Conservation (phyloP, 1,284 basidiomycete species). For the Pseudozyma pruni region DNA sequence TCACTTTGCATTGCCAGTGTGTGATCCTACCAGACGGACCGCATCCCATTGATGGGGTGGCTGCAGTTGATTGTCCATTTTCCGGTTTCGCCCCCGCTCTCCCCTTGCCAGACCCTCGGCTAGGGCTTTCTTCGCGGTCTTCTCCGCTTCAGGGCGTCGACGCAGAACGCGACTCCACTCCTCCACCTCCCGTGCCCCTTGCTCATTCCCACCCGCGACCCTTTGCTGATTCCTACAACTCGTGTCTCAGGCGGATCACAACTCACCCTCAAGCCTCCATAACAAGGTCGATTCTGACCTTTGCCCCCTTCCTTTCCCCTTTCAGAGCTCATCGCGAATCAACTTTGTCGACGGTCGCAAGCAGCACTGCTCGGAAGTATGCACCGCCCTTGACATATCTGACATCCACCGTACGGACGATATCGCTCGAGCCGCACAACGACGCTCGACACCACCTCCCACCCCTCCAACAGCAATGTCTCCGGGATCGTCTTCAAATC, state of each 20-base stretch:
- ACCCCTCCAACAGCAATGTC: slow-evolving; percentile 12
- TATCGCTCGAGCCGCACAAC: not conserved
- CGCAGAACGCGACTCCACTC: not conserved
- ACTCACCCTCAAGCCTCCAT: too few relatives aligned
- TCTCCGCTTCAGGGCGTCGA: slow-evolving; percentile 1
- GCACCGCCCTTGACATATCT: too few relatives aligned
- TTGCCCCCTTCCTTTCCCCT: too few relatives aligned
- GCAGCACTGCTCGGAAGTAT: too few relatives aligned
- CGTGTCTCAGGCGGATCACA: too few relatives aligned
- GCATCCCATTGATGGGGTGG: not conserved
- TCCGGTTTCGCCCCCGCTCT: slow-evolving; percentile 5
- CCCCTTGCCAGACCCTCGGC: not conserved
- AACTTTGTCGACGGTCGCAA: too few relatives aligned
- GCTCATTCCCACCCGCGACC: too few relatives aligned
- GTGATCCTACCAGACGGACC: not conserved
- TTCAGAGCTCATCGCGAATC: too few relatives aligned
- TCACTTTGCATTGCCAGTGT: too few relatives aligned
- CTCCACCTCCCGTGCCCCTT: not conserved
- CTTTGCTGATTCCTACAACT: too few relatives aligned
- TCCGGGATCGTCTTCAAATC: slow-evolving; percentile 27
- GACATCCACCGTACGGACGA: not conserved
- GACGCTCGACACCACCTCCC: not conserved
- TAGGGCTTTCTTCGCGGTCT: not conserved
- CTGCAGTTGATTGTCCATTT: not conserved
- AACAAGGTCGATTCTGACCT: too few relatives aligned